These are phyloP conservation scores for Colletotrichum phormii DNA, from an alignment of 2,329 filamentous ascomycete species.

Conservation along the genomic window DNA sequence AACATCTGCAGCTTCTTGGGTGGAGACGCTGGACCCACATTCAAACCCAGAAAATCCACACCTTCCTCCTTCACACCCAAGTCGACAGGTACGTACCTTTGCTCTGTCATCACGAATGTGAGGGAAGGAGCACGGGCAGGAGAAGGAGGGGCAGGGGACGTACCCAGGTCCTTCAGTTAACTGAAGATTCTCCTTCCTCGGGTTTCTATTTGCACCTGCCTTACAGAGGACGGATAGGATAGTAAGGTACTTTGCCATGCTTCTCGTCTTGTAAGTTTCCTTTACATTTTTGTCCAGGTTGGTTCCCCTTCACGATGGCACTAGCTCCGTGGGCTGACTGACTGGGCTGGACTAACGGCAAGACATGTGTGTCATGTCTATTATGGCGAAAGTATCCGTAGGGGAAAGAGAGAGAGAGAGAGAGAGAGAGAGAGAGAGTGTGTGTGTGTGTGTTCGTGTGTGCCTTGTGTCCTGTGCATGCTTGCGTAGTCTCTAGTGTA, in stretches of 20 bases:
- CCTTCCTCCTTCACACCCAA: not conserved
- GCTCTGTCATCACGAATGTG: not conserved
- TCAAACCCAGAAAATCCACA: not conserved
- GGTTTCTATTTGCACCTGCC: not conserved
- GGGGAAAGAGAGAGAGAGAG: too few relatives aligned
- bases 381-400: not conserved
- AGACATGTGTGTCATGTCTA: not conserved
- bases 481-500: not conserved
- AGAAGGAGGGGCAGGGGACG: not conserved
- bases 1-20: constrained; percentile 33
- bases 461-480: not conserved
- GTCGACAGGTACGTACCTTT: not conserved
- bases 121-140: not conserved
- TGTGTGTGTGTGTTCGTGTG: too few relatives aligned
- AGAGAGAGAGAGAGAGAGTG: too few relatives aligned
- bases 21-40: not conserved
- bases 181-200: not conserved
- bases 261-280: not conserved
- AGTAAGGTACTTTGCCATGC: not conserved
- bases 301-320: not conserved
- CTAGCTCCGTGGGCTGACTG: not conserved
- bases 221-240: too few relatives aligned
- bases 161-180: not conserved
- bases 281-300: not conserved
- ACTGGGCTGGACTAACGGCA: not conserved